Percentiles rank a stretch among this genome's conserved stretches.
These are phyloP conservation scores for Leishmania arabica DNA, from an alignment of 208 protist species.

Conservation along the genomic window DNA sequence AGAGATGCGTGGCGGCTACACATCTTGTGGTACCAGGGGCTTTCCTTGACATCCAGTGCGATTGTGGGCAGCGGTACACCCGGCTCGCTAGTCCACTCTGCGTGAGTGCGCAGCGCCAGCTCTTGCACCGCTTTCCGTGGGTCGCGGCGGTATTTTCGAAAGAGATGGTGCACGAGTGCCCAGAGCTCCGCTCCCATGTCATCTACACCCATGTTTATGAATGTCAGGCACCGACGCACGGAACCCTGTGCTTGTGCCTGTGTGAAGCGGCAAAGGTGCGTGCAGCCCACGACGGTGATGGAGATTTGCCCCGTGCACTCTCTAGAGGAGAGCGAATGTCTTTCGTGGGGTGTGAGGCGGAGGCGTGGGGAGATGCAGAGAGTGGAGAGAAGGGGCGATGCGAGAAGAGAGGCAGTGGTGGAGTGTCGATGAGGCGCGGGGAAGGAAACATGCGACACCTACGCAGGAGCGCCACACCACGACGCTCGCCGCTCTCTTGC, in stretches of 20 bases:
- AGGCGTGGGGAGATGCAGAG: not conserved
- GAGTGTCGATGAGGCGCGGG: not conserved
- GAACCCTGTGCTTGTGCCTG: not conserved
- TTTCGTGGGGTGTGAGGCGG: not conserved
- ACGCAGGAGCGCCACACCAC: too few species aligned
- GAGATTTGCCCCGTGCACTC: not conserved
- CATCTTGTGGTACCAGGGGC: conserved; percentile 62
- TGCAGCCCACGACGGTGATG: not conserved
- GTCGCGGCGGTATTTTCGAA: conserved; percentile 31
- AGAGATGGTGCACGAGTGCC: conserved; percentile 72
- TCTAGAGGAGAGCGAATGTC: not conserved
- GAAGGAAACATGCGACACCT: not conserved
- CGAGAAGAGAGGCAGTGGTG: not conserved
- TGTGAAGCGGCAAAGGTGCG: not conserved
- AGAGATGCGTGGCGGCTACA: conserved; percentile 36
- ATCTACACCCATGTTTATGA: conserved; percentile 10
- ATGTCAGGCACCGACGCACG: not conserved
- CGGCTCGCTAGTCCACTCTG: conserved; percentile 12
- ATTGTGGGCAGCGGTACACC: not conserved
- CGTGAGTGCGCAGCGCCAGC: conserved; percentile 52
- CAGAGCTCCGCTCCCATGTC: conserved; percentile 76
- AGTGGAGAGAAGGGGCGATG: not conserved
- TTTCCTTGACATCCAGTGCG: conserved; percentile 26
- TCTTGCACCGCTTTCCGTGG: conserved; percentile 41
- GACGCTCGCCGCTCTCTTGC: not conserved